Percentiles rank a stretch among this genome's conserved stretches.
Conservation (phyloP, 768 basidiomycete species). For the Flagelloscypha sp. region DNA sequence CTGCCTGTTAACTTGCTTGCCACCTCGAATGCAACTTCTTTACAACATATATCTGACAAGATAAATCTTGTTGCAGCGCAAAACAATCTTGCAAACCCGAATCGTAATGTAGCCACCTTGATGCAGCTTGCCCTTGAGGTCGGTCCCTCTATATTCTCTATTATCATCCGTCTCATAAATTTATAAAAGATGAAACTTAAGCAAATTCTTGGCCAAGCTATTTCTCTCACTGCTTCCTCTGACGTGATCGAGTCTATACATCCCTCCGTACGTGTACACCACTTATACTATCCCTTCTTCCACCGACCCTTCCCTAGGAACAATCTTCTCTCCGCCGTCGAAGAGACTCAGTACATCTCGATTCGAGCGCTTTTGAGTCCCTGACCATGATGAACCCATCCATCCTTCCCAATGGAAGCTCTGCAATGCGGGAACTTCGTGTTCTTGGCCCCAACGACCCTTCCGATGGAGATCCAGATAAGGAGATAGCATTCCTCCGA, state of each 20-base stretch:
- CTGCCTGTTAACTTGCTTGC: slow-evolving; percentile 68
- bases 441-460: slow-evolving; percentile 41
- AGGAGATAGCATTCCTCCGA: slow-evolving; percentile 44
- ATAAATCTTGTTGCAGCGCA: slow-evolving; percentile 79
- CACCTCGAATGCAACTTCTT: slow-evolving; percentile 59
- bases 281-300: too few species aligned
- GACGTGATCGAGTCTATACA: slow-evolving; percentile 70
- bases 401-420: slow-evolving; percentile 71
- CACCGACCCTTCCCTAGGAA: too few species aligned
- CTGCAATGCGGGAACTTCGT: slow-evolving; percentile 62
- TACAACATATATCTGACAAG: slow-evolving; percentile 72
- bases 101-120: slow-evolving; percentile 54
- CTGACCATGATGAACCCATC: slow-evolving; percentile 72
- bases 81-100: slow-evolving; percentile 55
- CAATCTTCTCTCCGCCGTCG: slow-evolving; percentile 26
- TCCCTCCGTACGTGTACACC: slow-evolving; percentile 33
- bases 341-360: slow-evolving; percentile 51
- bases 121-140: slow-evolving; percentile 78
- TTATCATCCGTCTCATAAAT: slow-evolving; percentile 3
- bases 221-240: slow-evolving; percentile 69
- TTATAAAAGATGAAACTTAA: slow-evolving; percentile 64
- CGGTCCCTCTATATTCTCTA: slow-evolving; percentile 7
- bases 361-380: slow-evolving; percentile 74
- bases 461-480: slow-evolving; percentile 41
- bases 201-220: slow-evolving; percentile 72